Evolutionary conservation across 1,284 basidiomycete genomes (phyloP), one percentile per base, ranked within the genome.

Genomic region (Ganoderma sinense): DNA sequence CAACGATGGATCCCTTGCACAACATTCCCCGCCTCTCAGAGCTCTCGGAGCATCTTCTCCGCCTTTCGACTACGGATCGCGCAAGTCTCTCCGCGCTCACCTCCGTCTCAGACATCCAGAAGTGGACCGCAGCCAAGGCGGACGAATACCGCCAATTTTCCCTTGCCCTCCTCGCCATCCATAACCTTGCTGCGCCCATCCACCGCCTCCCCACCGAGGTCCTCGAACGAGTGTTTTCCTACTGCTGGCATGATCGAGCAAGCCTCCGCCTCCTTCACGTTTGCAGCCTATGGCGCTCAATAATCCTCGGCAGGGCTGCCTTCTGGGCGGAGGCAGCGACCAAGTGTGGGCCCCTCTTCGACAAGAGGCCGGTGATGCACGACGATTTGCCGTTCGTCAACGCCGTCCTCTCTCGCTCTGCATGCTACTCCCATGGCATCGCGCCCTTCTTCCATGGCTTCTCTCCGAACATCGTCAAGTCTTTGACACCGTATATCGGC

Each of bases 181-280:
- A n/a, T n/a, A n/a, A n/a, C n/a, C n/a, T n/a, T n/a, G n/a, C n/a
- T n/a, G 43, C 62, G 0, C 62, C 62, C 8, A 53, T 64, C 45
- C 45, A 64, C 45, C 11, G 31, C 5, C 62, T 64, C 13, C 62
- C 62, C 31, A 39, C 33, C 13, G 62, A 64, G 45, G 36, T 64
- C 6, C 62, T 64, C 48, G 33, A 48, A 20, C 33, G 26, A 23
- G 40, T 64, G 2, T 40, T 64, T 31, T 0, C 14, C 20, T n/a
- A 20, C 16, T 31, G 45, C 18, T 53, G 48, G 31, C 2, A 51
- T n/a, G 33, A 23, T 7, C 61, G 40, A 1, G 13, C 26, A 20
- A 26, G 29, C 33, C 8, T 64, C 10, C 45, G 31, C 26, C 45
- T 64, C 18, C 16, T 23, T 18, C 62, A 55, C n/a, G 33, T 64